These are phyloP conservation scores for Bremia lactucae DNA, from an alignment of 352 stramenopile genomes.

Conservation along the genomic window DNA sequence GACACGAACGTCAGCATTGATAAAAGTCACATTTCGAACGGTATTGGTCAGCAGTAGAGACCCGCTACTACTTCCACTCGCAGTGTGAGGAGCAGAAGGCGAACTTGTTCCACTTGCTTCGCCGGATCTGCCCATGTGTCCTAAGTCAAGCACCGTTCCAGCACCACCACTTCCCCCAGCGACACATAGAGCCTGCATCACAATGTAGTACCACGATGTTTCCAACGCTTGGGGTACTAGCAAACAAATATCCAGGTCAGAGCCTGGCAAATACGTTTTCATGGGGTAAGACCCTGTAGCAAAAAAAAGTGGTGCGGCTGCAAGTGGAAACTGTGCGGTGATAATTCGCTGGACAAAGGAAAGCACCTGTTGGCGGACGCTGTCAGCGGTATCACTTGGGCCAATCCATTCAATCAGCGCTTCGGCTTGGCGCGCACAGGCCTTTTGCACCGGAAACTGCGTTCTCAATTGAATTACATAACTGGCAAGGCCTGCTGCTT, in stretches of 20 bases:
- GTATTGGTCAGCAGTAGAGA: constrained; percentile 34
- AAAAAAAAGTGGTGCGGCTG: constrained; percentile 42
- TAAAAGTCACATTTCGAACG: constrained; percentile 84
- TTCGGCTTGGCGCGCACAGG: constrained; percentile 26
- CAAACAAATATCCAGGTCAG: constrained; percentile 78
- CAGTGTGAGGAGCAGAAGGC: constrained; percentile 3
- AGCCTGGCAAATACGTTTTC: constrained; percentile 85
- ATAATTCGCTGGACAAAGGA: constrained; percentile 57
- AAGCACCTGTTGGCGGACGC: constrained; percentile 49
- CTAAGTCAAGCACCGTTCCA: constrained; percentile 21
- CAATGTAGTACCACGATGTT: constrained; percentile 74
- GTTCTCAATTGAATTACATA: constrained; percentile 19
- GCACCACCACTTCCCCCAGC: constrained; percentile 30
- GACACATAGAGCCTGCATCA: constrained; percentile 76
- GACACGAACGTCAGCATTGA: constrained; percentile 81
- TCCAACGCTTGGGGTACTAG: constrained; percentile 74
- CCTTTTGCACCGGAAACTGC: constrained; percentile 27
- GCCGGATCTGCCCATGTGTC: constrained; percentile 2
- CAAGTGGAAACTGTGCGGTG: constrained; percentile 36
- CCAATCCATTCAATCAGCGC: constrained; percentile 53
- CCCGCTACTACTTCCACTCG: constrained; percentile 2
- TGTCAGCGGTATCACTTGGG: constrained; percentile 50
- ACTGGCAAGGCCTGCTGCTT: constrained; percentile 13
- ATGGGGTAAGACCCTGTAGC: constrained; percentile 82
- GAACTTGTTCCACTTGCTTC: constrained; percentile 15